Percentiles rank a stretch among this genome's conserved stretches.
Conservation (phyloP, 2,329 filamentous ascomycete species). For the Calonectria pteridis region DNA sequence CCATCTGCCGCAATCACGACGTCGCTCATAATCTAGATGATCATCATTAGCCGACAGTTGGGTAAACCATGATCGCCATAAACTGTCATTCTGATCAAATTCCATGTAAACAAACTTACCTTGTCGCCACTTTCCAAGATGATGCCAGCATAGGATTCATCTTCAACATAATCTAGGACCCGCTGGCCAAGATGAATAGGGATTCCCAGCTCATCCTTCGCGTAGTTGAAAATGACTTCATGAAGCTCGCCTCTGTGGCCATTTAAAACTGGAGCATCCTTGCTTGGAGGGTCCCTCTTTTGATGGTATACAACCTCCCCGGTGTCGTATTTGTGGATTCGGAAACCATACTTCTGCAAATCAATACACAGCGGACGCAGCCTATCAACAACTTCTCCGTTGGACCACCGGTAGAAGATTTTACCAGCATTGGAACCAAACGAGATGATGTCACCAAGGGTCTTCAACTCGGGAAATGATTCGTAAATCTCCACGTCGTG, state of each 20-base stretch:
- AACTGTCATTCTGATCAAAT: not conserved
- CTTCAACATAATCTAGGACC: slow-evolving; percentile 68
- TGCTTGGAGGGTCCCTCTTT: slow-evolving; percentile 45
- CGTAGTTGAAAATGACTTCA: slow-evolving; percentile 69
- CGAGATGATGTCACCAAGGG: slow-evolving; percentile 72
- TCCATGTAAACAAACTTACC: not conserved
- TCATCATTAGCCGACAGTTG: not conserved
- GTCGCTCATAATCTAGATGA: slow-evolving; percentile 54
- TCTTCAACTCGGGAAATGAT: slow-evolving; percentile 68
- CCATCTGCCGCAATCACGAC: slow-evolving; percentile 68
- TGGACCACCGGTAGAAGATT: slow-evolving; percentile 70
- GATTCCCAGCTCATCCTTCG: slow-evolving; percentile 64
- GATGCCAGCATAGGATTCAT: slow-evolving; percentile 35
- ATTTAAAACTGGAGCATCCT: slow-evolving; percentile 58
- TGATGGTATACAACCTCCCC: slow-evolving; percentile 72
- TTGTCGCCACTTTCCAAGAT: slow-evolving; percentile 9
- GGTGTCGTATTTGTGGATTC: slow-evolving; percentile 71
- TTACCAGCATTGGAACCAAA: slow-evolving; percentile 67
- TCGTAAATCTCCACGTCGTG: slow-evolving; percentile 71
- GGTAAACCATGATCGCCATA: too few species aligned
- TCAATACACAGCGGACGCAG: slow-evolving; percentile 38
- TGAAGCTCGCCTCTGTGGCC: slow-evolving; percentile 73
- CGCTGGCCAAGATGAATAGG: slow-evolving; percentile 66
- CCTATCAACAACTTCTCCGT: slow-evolving; percentile 55
- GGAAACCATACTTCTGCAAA: slow-evolving; percentile 64